A percentile compares a stretch with the other conserved stretches of the same genome.
These are phyloP conservation scores for Saccharomycopsis fermentans DNA, from an alignment of 805 yeast species.

Conservation along the genomic window DNA sequence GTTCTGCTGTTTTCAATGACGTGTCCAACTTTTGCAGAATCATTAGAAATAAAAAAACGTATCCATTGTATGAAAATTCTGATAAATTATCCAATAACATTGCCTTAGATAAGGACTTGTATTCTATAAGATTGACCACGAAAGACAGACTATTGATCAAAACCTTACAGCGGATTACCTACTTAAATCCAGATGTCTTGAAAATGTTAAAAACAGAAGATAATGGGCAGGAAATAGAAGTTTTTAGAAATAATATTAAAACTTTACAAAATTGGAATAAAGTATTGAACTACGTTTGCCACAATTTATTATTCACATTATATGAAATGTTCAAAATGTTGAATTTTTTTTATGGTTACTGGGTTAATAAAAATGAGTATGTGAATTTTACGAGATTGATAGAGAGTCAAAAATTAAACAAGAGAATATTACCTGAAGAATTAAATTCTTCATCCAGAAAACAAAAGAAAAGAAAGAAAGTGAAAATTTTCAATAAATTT, in stretches of 20 bases:
- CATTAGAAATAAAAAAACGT: conserved; percentile 8
- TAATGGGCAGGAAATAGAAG: not conserved
- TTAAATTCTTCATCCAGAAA: not conserved
- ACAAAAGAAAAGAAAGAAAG: not conserved
- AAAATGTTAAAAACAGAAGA: not conserved
- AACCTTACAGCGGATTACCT: not conserved
- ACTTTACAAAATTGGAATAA: conserved; percentile 3
- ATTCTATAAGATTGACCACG: not conserved
- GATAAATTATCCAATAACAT: conserved; percentile 9
- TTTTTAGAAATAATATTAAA: conserved; percentile 1
- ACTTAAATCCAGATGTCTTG: not conserved
- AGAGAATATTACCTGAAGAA: not conserved
- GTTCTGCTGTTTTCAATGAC: conserved; percentile 9
- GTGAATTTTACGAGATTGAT: conserved; percentile 6
- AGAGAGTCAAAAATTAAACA: conserved; percentile 8
- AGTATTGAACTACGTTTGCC: conserved; percentile 7
- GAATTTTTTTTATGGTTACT: conserved; percentile 14
- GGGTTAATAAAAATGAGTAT: conserved; percentile 16
- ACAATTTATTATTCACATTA: conserved; percentile 9
- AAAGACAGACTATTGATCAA: not conserved
- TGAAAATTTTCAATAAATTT: conserved; percentile 4
- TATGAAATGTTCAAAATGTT: conserved; percentile 14
- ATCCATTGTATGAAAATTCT: not conserved
- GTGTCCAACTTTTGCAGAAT: conserved; percentile 9
- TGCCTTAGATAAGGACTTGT: not conserved